Evolutionary conservation across 75 land plant genomes (phyloP), one percentile per base, ranked within the genome.

Genomic region (Chamaecyparis obtusa): DNA sequence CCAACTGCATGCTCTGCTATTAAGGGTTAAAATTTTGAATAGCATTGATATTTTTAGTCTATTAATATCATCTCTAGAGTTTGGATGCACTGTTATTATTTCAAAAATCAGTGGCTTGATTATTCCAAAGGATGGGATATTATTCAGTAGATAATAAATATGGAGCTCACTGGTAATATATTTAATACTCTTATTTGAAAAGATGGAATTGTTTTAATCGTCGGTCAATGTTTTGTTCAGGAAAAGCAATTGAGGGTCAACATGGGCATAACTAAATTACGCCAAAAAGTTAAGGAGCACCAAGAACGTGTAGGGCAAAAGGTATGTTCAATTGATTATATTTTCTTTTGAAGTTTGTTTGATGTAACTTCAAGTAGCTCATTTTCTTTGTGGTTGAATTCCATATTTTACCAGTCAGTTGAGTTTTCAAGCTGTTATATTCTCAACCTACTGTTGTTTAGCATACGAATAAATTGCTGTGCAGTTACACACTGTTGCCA

Each of bases 221-320:
- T 81, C 21, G 30, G 17, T 80, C 1, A 36, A 80, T 81, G 83
- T 80, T 44, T 80, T 30, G 44, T 88, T 55, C 85, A 94, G 95
- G 95, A 92, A 83, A 94, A 92, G 57, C 92, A 95, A 74, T 89
- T 96, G 82, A 90, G 92, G 89, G 99, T 96, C 39, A 95, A 95
- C 87, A 98, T 95, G 99, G 94, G 95, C 35, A 88, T 96, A 51
- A 92, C 71, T 76, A 95, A 95, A 88, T 89, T 96, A 85, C 97
- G 96, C 6, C 95, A 96, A 79, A 95, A 94, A 86, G 99, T 96
- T 17, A 96, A 98, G 88, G 99, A 95, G 86, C 99, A 98, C 41
- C 99, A 92, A 84, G 95, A 92, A 87, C 90, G 92, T 33, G 95
- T 92, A 39, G 93, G 94, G 21, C 85, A 92, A 86, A 93, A 89